Evolutionary conservation across 2,329 filamentous ascomycete species (phyloP).

Genomic region (Penicillium paneum): DNA sequence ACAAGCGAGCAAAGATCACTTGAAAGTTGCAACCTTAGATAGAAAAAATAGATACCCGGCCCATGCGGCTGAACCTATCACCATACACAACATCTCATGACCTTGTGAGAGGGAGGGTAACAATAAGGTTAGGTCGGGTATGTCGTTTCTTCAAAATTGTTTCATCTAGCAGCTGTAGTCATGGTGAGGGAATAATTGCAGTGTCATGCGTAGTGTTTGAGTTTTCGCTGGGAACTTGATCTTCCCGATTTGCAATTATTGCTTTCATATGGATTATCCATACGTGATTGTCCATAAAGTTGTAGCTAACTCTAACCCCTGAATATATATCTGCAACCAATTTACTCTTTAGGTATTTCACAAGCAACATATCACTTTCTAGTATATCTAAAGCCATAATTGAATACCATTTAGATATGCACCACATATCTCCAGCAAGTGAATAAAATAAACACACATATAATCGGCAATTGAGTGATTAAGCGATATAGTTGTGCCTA

Average conservation of each 20-base stretch:
- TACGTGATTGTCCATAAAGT: neutral
- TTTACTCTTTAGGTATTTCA: neutral
- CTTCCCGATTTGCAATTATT: neutral
- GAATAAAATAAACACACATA: too few relatives aligned
- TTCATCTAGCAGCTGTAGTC: neutral
- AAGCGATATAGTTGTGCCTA: too few relatives aligned
- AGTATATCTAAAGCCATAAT: too few relatives aligned
- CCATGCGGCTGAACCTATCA: neutral
- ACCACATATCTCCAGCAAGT: too few relatives aligned
- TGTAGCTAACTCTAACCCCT: neutral
- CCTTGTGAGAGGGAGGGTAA: too few relatives aligned
- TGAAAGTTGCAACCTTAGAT: slow-evolving; percentile 11
- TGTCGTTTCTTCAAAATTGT: neutral
- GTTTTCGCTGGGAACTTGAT: neutral
- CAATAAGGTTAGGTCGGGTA: neutral
- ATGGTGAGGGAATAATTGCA: neutral
- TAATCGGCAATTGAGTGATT: too few relatives aligned
- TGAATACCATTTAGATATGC: too few relatives aligned
- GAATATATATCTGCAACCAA: neutral
- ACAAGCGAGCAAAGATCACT: slow-evolving; percentile 37
- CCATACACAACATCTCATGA: neutral
- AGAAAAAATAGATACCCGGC: neutral
- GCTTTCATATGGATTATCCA: neutral
- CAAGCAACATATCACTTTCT: neutral
- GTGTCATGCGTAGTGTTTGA: neutral